Evolutionary conservation across 257 asterid species (phyloP), one percentile per base, ranked within the genome.

Genomic region (Galeopsis tetrahit): DNA sequence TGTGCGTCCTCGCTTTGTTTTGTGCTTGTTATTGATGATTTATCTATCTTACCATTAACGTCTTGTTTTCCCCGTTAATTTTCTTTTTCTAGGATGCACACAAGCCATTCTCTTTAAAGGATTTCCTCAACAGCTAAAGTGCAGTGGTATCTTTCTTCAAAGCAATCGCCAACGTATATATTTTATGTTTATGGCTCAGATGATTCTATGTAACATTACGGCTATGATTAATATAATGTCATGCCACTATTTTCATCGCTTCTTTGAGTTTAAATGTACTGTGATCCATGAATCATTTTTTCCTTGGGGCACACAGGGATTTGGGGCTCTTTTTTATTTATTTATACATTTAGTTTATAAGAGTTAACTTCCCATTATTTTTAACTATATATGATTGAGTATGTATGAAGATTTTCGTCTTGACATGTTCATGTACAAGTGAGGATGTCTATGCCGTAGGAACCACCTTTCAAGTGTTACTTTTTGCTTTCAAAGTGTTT

Each of bases 91-190:
- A 91, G 97, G 98, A 94, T 40, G 94, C 78, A 57, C 81, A 79
- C 49, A 85, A 81, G 33, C 80, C 80, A 3, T 91, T 94, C 79
- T 83, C 93, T 40, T 78, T 94, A 69, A 81, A 84, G 80, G 98
- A 91, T 69, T 91, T 86, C 51, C 81, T 94, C 69, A 84, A 85
- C 83, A 78, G 87, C 84, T 89, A 88, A 78, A 66, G 60, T 57
- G 48, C 56, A 43, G 36, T 4, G 32, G 59, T 66, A 44, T 21
- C 44, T 66, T 61, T 59, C 62, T 43, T 60, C 61, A 7, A 17
- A 39, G 60, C 68, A 7, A 28, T 21, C 68, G 34, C 10, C 34
- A 53, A 15, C 11, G 33, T 53, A 17, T 53, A 53, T 53, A 17
- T 15, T 5, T 21, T 53, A 17, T 15, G 11, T 21, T 7, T 53